Evolutionary conservation across 148 eudicot genomes (phyloP).

Genomic region (Limonium bicolor): DNA sequence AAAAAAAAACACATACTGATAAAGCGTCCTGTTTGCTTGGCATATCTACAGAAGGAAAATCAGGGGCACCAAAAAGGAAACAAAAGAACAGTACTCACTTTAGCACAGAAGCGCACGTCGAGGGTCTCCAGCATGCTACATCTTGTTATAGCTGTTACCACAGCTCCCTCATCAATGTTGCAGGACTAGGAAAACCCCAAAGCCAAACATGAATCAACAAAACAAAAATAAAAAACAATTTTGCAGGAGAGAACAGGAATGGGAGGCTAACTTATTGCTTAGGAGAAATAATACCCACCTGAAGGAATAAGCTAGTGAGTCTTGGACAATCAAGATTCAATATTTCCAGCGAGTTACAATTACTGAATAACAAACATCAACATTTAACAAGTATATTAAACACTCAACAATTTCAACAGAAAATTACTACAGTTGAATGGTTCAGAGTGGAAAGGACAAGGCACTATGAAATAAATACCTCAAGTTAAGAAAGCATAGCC

Average conservation of each 20-base stretch:
- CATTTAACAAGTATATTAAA: no score
- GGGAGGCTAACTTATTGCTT: background rate
- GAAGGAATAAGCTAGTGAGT: conserved; percentile 70
- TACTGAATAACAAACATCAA: conserved; percentile 38
- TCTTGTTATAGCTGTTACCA: conserved; percentile 52
- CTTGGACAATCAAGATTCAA: conserved; percentile 71
- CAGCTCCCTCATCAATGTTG: conserved; percentile 52
- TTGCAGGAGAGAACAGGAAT: background rate
- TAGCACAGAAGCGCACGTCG: conserved; percentile 79
- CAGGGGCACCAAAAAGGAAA: background rate
- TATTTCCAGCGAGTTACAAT: conserved; percentile 68
- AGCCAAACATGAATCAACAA: background rate
- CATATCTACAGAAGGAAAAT: no score
- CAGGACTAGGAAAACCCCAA: conserved; percentile 33
- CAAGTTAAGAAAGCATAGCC: conserved; percentile 62
- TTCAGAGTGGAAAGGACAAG: background rate
- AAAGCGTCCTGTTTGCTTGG: no score
- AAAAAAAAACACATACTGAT: no score
- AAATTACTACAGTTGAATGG: no score
- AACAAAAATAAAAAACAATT: background rate
- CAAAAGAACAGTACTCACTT: conserved; percentile 21
- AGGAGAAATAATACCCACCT: conserved; percentile 27
- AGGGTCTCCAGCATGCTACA: conserved; percentile 79
- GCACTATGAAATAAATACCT: conserved; percentile 24
- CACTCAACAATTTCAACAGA: no score